phyloP scores from a whole-genome alignment of 2,329 filamentous ascomycete species.

The Phaeosphaeriaceae sp. region DNA sequence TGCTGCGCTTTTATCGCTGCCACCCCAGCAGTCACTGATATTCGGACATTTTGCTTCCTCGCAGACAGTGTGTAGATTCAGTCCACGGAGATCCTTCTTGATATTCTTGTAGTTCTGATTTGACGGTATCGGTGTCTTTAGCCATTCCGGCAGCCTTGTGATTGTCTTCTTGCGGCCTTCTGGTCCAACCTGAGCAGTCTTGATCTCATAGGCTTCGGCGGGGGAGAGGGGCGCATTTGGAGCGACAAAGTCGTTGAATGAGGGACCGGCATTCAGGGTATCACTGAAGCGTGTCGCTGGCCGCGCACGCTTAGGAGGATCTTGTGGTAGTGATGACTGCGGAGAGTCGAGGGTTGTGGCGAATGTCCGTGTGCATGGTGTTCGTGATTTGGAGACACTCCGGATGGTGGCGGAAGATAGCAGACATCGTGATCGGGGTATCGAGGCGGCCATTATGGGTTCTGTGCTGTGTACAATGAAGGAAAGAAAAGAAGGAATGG shows the following conservation, averaged over 20 bases:
- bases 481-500: slow-evolving; percentile 1
- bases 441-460: slow-evolving; percentile 39
- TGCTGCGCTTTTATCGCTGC: slow-evolving; percentile 82
- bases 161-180: slow-evolving; percentile 69
- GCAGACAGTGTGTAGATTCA: slow-evolving; percentile 93
- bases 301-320: slow-evolving; percentile 44
- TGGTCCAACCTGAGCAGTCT: slow-evolving; percentile 67
- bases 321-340: slow-evolving; percentile 22
- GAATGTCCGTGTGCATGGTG: slow-evolving; percentile 33
- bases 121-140: slow-evolving; percentile 92
- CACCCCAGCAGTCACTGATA: slow-evolving; percentile 98
- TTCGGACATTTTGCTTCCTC: slow-evolving; percentile 98
- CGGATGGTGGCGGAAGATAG: slow-evolving; percentile 28
- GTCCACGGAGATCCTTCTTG: slow-evolving; percentile 87
- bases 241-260: slow-evolving; percentile 68
- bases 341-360: slow-evolving; percentile 43
- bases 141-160: slow-evolving; percentile 85
- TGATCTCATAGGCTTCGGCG: slow-evolving; percentile 66
- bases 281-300: slow-evolving; percentile 65
- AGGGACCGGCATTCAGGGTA: slow-evolving; percentile 69
- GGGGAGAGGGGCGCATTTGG: slow-evolving; percentile 51
- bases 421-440: slow-evolving; percentile 42
- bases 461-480: neutral
- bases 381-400: slow-evolving; percentile 21
- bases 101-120: slow-evolving; percentile 92